A percentile compares a stretch with the other conserved stretches of the same genome.
These are phyloP conservation scores for Penicillium janthinellum DNA, from an alignment of 2,329 filamentous ascomycete genomes.

Conservation along the genomic window DNA sequence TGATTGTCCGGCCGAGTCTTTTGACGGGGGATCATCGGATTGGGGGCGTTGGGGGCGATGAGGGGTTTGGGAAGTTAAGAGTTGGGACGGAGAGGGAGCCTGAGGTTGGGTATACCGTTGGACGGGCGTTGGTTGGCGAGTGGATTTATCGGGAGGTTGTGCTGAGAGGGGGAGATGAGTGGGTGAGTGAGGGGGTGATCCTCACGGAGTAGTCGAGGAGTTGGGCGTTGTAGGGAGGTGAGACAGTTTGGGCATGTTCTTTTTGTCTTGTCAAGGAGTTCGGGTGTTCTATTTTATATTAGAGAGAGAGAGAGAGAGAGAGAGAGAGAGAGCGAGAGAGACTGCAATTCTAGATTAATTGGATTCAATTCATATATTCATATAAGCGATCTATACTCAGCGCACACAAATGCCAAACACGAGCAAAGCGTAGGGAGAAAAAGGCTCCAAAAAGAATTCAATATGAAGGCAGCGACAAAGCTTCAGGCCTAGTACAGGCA, in stretches of 20 bases:
- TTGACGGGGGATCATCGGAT: slow-evolving; percentile 34
- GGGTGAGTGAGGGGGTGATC: slow-evolving; percentile 26
- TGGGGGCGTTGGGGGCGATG: slow-evolving; percentile 16
- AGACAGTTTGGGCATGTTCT: background rate
- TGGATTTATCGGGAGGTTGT: slow-evolving; percentile 37
- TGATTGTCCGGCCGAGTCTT: slow-evolving; percentile 38
- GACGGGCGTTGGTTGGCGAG: slow-evolving; percentile 34
- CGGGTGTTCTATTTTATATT: background rate
- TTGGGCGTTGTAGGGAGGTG: background rate
- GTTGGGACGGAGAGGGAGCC: slow-evolving; percentile 33
- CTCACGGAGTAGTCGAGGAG: slow-evolving; percentile 16
- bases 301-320: background rate
- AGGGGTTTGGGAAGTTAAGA: slow-evolving; percentile 23
- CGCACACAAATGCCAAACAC: background rate
- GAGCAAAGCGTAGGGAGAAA: background rate
- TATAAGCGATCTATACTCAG: background rate
- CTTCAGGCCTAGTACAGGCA: background rate
- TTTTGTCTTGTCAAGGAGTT: background rate
- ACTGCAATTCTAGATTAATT: background rate
- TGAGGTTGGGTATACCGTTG: slow-evolving; percentile 36
- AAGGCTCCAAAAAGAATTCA: background rate
- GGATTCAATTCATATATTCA: background rate
- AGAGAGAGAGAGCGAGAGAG: no score
- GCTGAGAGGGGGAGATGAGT: slow-evolving; percentile 16
- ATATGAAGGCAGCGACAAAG: background rate